Conservation (phyloP, 106 monocot genomes). For the Triglochin maritima region DNA sequence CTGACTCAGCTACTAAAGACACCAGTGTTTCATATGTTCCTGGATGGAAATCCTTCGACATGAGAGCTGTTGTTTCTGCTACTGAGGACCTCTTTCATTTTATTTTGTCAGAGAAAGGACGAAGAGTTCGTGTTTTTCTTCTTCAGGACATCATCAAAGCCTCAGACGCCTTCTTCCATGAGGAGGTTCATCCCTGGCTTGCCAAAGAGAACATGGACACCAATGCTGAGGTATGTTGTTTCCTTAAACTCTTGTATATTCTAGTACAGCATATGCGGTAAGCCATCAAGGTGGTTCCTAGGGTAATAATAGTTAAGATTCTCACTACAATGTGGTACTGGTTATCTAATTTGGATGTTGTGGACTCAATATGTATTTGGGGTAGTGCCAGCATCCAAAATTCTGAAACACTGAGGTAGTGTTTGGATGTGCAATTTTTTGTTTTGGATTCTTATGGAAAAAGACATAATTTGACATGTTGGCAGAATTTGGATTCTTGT, state of each 20-base stretch:
- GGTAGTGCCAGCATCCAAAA: too few relatives aligned
- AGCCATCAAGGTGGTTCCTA: background rate
- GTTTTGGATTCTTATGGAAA: too few relatives aligned
- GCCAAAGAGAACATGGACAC: conserved; percentile 8
- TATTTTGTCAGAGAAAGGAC: conserved; percentile 77
- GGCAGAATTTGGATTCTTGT: too few relatives aligned
- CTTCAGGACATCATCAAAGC: conserved; percentile 69
- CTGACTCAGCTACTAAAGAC: conserved; percentile 24
- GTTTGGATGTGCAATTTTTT: too few relatives aligned
- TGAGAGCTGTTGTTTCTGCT: conserved; percentile 77
- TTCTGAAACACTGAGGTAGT: too few relatives aligned
- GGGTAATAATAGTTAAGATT: too few relatives aligned
- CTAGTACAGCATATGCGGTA: background rate
- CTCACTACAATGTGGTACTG: too few relatives aligned
- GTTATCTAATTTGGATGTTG: too few relatives aligned
- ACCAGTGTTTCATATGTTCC: conserved; percentile 7
- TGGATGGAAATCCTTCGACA: conserved; percentile 83
- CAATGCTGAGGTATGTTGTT: conserved; percentile 6
- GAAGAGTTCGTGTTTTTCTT: conserved; percentile 74
- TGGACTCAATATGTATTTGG: too few relatives aligned
- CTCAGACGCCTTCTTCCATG: conserved; percentile 51
- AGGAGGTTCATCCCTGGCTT: conserved; percentile 35
- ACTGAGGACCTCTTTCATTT: conserved; percentile 83
- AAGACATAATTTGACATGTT: too few relatives aligned
- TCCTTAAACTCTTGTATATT: background rate